Evolutionary conservation across 2,329 filamentous ascomycete species (phyloP).

Genomic region (Fusarium pseudograminearum): DNA sequence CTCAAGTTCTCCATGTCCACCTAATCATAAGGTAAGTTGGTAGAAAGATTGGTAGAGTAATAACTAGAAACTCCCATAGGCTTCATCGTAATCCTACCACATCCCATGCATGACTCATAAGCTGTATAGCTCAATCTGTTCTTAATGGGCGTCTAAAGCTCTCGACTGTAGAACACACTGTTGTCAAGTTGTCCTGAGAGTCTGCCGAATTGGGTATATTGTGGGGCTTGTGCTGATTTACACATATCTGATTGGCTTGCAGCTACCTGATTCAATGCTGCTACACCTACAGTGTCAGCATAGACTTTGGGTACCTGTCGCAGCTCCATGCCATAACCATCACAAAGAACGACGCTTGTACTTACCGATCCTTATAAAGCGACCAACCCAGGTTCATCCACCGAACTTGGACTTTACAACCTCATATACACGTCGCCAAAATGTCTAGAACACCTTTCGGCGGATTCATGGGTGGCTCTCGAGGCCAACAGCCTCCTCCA

Average conservation of each 20-base stretch:
- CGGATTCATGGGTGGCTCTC: conserved; percentile 48
- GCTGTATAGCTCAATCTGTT: not conserved
- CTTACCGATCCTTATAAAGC: conserved; percentile 23
- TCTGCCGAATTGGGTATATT: not conserved
- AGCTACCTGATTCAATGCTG: conserved; percentile 1
- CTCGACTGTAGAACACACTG: too few relatives aligned
- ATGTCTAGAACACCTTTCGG: conserved; percentile 52
- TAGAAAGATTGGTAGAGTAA: not conserved
- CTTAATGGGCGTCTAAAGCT: not conserved
- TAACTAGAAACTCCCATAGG: not conserved
- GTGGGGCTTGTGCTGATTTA: not conserved
- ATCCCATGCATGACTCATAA: not conserved
- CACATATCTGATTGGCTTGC: not conserved
- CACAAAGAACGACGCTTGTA: conserved; percentile 16
- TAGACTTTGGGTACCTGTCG: conserved; percentile 9
- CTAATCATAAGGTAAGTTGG: conserved; percentile 4
- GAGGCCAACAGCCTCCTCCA: conserved; percentile 42
- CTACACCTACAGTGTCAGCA: conserved; percentile 27
- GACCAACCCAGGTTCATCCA: not conserved
- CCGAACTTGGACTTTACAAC: not conserved
- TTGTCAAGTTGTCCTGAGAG: not conserved
- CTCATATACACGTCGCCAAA: conserved; percentile 12
- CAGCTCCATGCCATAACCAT: conserved; percentile 1
- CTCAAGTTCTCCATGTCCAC: not conserved
- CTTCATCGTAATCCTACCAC: too few relatives aligned